Percentiles rank a stretch among this genome's conserved stretches.
Conservation (phyloP, 805 yeast genomes). For the Groenewaldozyma tartarivorans region DNA sequence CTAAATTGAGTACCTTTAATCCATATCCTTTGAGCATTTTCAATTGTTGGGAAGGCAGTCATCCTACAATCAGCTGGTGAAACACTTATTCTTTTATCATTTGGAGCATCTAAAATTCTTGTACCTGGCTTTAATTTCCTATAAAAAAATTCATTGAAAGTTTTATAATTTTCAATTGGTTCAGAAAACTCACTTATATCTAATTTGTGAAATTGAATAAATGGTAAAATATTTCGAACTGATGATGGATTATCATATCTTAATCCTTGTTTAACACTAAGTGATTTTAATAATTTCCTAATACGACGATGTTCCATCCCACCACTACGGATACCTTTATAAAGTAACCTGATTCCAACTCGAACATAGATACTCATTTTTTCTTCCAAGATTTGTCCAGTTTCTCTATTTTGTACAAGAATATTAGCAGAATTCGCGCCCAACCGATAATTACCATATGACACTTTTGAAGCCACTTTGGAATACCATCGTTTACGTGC, state of each 20-base stretch:
- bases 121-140: conserved; percentile 64
- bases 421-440: conserved; percentile 93
- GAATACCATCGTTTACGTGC: conserved; percentile 89
- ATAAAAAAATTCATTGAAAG: conserved; percentile 86
- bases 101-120: conserved; percentile 56
- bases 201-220: conserved; percentile 73
- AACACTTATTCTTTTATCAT: conserved; percentile 40
- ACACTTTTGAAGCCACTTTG: conserved; percentile 68
- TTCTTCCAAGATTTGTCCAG: conserved; percentile 88
- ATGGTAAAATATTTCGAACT: conserved; percentile 57
- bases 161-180: conserved; percentile 42
- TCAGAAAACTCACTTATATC: conserved; percentile 60
- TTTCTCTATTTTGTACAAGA: conserved; percentile 80
- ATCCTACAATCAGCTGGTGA: conserved; percentile 88
- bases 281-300: conserved; percentile 47
- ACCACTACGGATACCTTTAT: conserved; percentile 54
- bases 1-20: conserved; percentile 78
- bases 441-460: conserved; percentile 77
- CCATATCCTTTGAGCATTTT: conserved; percentile 69
- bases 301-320: conserved; percentile 47
- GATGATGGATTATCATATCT: conserved; percentile 72
- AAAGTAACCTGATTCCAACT: conserved; percentile 74
- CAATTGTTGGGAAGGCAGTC: conserved; percentile 52
- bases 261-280: conserved; percentile 72
- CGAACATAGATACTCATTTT: conserved; percentile 85